Evolutionary conservation across 768 basidiomycete species (phyloP).

Genomic region (Tulasnella sp.): DNA sequence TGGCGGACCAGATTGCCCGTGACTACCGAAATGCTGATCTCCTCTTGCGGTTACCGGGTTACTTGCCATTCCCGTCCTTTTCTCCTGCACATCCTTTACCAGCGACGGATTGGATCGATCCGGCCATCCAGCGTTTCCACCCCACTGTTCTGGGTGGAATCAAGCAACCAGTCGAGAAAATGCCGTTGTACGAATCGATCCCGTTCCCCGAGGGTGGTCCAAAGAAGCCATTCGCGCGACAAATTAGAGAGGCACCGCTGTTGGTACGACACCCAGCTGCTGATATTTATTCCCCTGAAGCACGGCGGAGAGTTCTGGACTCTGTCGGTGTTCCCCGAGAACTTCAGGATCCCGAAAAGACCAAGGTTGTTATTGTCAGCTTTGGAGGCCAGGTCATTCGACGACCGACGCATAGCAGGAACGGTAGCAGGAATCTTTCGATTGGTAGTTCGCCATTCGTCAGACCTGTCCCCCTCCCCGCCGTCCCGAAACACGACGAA

Average conservation of each 20-base stretch:
- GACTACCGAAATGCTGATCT: slow-evolving; percentile 64
- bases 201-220: slow-evolving; percentile 26
- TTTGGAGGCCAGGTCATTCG: slow-evolving; percentile 66
- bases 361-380: slow-evolving; percentile 61
- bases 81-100: slow-evolving; percentile 40
- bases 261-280: slow-evolving; percentile 49
- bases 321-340: slow-evolving; percentile 47
- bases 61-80: slow-evolving; percentile 70
- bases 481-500: neutral
- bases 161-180: slow-evolving; percentile 24
- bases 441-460: neutral
- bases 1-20: slow-evolving; percentile 48
- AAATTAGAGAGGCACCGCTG: slow-evolving; percentile 40
- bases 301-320: slow-evolving; percentile 42
- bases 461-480: neutral
- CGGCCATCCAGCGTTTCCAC: slow-evolving; percentile 34
- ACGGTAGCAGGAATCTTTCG: slow-evolving; percentile 19
- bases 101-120: slow-evolving; percentile 50
- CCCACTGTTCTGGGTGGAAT: slow-evolving; percentile 37
- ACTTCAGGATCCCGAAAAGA: slow-evolving; percentile 35
- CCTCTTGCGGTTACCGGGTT: slow-evolving; percentile 55
- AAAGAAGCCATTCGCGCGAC: slow-evolving; percentile 9
- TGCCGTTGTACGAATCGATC: slow-evolving; percentile 33
- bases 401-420: slow-evolving; percentile 19
- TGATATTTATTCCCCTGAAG: slow-evolving; percentile 39